A percentile compares a stretch with the other conserved stretches of the same genome.
Conservation (phyloP, 23 red algal genomes). For the Gracilaria caudata region DNA sequence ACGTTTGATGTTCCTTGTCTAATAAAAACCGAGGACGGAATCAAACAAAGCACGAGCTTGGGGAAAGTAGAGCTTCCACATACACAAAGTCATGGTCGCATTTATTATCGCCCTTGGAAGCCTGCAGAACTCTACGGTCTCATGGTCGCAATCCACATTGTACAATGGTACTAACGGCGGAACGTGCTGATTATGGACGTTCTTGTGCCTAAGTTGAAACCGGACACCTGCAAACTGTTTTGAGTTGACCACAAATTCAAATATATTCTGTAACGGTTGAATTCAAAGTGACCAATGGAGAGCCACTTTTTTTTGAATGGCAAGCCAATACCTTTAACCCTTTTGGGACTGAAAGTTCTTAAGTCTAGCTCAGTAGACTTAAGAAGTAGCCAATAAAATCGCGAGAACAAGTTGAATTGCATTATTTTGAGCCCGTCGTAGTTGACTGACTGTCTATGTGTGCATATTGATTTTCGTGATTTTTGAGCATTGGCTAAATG, state of each 20-base stretch:
- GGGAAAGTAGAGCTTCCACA: not conserved
- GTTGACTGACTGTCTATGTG: no score
- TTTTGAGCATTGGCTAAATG: no score
- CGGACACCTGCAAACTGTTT: not conserved
- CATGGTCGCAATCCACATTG: no score
- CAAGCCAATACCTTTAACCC: not conserved
- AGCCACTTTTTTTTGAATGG: not conserved
- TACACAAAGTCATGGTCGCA: not conserved
- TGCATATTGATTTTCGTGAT: no score
- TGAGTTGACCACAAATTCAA: slow-evolving; percentile 20
- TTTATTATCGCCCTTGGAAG: not conserved
- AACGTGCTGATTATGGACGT: not conserved
- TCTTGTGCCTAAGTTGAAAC: not conserved
- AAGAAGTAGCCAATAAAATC: no score
- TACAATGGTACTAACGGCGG: not conserved
- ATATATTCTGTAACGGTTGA: slow-evolving; percentile 30
- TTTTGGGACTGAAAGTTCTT: not conserved
- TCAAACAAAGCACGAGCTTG: not conserved
- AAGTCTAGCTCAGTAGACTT: not conserved
- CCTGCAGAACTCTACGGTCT: no score
- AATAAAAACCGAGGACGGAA: not conserved
- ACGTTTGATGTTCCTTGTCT: not conserved
- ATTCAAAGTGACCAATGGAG: slow-evolving; percentile 22
- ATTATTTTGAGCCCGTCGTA: no score
- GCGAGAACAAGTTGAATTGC: no score